Conservation (phyloP, 1,139 yeast genomes). For the Yamadazyma friedrichii region DNA sequence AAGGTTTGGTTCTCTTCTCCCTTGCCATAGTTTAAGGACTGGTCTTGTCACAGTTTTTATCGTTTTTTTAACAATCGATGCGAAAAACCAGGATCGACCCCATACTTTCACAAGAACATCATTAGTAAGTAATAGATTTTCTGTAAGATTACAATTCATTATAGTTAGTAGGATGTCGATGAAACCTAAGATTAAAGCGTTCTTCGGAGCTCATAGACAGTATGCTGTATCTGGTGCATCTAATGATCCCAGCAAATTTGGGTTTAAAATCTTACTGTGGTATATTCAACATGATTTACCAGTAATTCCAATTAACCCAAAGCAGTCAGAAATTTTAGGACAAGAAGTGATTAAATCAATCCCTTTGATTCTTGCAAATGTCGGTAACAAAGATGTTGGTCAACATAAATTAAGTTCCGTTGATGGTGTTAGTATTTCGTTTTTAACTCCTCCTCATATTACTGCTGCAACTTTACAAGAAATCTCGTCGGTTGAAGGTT, state of each 20-base stretch:
- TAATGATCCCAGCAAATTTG: constrained; percentile 62
- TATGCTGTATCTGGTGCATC: constrained; percentile 80
- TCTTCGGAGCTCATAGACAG: constrained; percentile 51
- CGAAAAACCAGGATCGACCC: too few relatives aligned
- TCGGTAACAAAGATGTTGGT: constrained; percentile 24
- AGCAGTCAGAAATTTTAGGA: constrained; percentile 45
- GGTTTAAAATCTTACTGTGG: constrained; percentile 71
- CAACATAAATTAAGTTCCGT: constrained; percentile 24
- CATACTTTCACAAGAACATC: constrained; percentile 5
- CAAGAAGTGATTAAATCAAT: constrained; percentile 39
- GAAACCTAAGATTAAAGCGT: constrained; percentile 40
- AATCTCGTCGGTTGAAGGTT: constrained; percentile 30
- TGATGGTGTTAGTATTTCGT: constrained; percentile 55
- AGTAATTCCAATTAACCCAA: constrained; percentile 68
- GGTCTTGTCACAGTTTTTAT: background rate
- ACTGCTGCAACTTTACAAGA: constrained; percentile 49
- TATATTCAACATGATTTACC: constrained; percentile 57
- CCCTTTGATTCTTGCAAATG: constrained; percentile 28
- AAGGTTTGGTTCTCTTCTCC: constrained; percentile 57
- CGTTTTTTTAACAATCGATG: too few relatives aligned
- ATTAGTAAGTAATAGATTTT: too few relatives aligned
- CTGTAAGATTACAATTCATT: too few relatives aligned
- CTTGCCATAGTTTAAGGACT: constrained; percentile 27
- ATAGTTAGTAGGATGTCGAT: constrained; percentile 29
- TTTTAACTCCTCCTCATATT: constrained; percentile 72